Evolutionary conservation across 352 stramenopile genomes (phyloP).

Genomic region (Globisporangium uncinulatum): DNA sequence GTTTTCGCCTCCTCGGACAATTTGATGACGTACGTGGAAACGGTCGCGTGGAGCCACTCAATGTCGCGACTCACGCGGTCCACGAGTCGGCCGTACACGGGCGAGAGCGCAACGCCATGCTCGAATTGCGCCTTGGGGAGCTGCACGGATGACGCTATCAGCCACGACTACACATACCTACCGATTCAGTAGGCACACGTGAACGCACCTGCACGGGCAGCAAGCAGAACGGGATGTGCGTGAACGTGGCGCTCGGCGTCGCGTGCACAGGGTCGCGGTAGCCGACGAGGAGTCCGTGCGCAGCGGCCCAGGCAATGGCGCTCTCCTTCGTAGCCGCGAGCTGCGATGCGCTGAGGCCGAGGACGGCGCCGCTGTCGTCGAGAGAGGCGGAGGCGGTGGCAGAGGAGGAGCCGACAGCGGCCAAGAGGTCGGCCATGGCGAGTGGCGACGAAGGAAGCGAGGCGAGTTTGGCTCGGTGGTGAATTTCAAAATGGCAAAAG

Average conservation of each 20-base stretch:
- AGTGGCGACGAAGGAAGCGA: too few relatives aligned
- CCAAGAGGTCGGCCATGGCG: slow-evolving; percentile 32
- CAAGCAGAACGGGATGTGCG: slow-evolving; percentile 73
- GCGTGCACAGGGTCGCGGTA: slow-evolving; percentile 32
- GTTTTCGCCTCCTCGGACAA: not conserved
- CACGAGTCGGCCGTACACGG: slow-evolving; percentile 68
- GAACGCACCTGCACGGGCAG: slow-evolving; percentile 44
- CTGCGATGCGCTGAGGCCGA: slow-evolving; percentile 37
- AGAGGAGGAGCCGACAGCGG: slow-evolving; percentile 24
- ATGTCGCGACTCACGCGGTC: slow-evolving; percentile 79
- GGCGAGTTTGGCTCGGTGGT: too few relatives aligned
- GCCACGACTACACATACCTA: too few relatives aligned
- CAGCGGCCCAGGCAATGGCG: slow-evolving; percentile 64
- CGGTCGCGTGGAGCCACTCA: slow-evolving; percentile 65
- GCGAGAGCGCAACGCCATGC: slow-evolving; percentile 57
- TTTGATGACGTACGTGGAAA: slow-evolving; percentile 29
- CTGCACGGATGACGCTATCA: slow-evolving; percentile 9
- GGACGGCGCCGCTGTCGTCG: slow-evolving; percentile 24
- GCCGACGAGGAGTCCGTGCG: slow-evolving; percentile 68
- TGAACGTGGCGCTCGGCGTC: slow-evolving; percentile 41
- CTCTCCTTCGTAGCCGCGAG: slow-evolving; percentile 56
- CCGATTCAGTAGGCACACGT: not conserved
- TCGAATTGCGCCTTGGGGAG: slow-evolving; percentile 56
- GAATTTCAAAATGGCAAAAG: too few relatives aligned
- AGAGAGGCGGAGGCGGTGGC: not conserved